Base-by-base conservation (phyloP, 2,329 filamentous ascomycete species). In the Xenoacremonium recifei region DNA sequence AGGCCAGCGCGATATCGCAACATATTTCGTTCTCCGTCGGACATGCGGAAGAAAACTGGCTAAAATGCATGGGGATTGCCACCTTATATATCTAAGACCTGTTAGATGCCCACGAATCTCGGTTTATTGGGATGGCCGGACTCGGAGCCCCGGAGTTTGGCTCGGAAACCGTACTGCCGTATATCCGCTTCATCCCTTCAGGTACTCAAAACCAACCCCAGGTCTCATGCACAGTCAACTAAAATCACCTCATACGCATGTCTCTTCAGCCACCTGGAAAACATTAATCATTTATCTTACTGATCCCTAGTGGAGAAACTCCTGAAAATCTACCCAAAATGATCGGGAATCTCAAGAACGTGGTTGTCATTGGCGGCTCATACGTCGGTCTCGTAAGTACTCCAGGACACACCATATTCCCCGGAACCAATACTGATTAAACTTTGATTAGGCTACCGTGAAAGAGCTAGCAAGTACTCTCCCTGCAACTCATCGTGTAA, bases 341-440 rank as follows among this genome's bases (percentile, higher is more conserved):
- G 55, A 45, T 48, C 33, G 52, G 29, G 1, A 39, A 31, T 4
- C 35, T 57, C 1, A 58, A 54, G 42, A 59, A 59, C 12, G 49
- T 59, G 6, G 44, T 59, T 21, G 54, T 59, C 2, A 50, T 59
- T 13, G 56, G 56, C 6, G 56, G 55, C 16, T 59, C 56, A 2
- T 59, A 55, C 35, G 56, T 58, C 18, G 55, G 56, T 12, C 37
- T 59, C 38, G 55, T 57, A 27, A 38, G 54, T 38, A 29, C 12
- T 9, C 1, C 2, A 32, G 15, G 29, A 11, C 3, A 25, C 3
- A 6, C 5, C 9, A 11, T 13, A 34, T 6, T 15, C 17, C 12
- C 25, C 5, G 9, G 16, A 11, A 17, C 18, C 18, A 23, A n/a
- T 5, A 7, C 35, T 19, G 3, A 49, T 39, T 23, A 15, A 13